Conservation (phyloP, 768 basidiomycete species). For the Omphalotus guepiniiformis region DNA sequence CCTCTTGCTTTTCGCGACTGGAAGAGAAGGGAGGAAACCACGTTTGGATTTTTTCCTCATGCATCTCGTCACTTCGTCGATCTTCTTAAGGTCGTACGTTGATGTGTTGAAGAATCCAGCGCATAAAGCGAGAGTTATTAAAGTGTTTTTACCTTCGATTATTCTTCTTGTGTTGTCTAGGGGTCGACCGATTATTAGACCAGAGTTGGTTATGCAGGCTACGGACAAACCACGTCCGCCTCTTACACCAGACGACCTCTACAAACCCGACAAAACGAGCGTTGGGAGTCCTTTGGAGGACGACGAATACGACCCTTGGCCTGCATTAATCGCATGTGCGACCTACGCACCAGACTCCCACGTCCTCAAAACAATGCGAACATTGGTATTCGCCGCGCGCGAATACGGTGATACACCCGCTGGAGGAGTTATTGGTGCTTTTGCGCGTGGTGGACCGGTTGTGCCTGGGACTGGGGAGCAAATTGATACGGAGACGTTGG, state of each 20-base stretch:
- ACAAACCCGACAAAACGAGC: slow-evolving; percentile 16
- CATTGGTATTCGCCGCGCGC: slow-evolving; percentile 43
- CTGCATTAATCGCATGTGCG: slow-evolving; percentile 38
- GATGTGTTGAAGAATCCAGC: slow-evolving; percentile 25
- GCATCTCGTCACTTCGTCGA: slow-evolving; percentile 50
- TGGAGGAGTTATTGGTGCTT: slow-evolving; percentile 40
- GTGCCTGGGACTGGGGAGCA: not conserved
- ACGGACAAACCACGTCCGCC: slow-evolving; percentile 39
- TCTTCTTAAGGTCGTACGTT: slow-evolving; percentile 45
- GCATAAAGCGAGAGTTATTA: slow-evolving; percentile 43
- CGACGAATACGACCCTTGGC: slow-evolving; percentile 48
- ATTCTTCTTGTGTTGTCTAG: slow-evolving; percentile 35
- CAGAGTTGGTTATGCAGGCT: slow-evolving; percentile 42
- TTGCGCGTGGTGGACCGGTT: slow-evolving; percentile 19
- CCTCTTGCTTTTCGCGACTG: slow-evolving; percentile 43
- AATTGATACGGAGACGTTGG: slow-evolving; percentile 38
- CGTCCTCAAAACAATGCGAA: slow-evolving; percentile 45
- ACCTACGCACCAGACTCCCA: slow-evolving; percentile 52
- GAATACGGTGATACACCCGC: slow-evolving; percentile 39
- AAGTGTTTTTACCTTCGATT: slow-evolving; percentile 34
- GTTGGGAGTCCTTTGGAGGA: slow-evolving; percentile 33
- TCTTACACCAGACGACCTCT: slow-evolving; percentile 1
- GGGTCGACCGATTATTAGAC: slow-evolving; percentile 51
- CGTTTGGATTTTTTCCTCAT: slow-evolving; percentile 57
- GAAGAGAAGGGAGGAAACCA: slow-evolving; percentile 42